Base-by-base conservation (phyloP, 129 eudicot species). In the Flaveria ramosissima region DNA sequence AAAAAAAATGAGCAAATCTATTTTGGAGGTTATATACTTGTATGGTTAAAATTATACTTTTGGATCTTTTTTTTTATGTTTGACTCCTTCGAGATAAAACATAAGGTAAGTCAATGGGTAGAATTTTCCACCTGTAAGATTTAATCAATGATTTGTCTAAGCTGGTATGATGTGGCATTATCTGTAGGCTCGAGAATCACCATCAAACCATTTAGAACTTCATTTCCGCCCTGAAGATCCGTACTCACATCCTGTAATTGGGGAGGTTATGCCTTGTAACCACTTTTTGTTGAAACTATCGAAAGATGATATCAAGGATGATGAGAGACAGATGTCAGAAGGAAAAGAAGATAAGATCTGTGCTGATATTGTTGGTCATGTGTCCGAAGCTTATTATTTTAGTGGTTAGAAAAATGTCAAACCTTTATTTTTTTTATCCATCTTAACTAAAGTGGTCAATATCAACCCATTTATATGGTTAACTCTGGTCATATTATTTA, bases 211-310 rank as follows among this genome's bases (percentile, higher is more conserved):
- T 64, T 70, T 94, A 77, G 96, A 94, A 84, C 93, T 94, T 50
- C 88, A 57, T 79, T 94, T 91, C 80, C 98, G 97, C 45, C 98
- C 98, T 12, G 98, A 91, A 83, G 98, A 94, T 88, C 98, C 97
- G 0, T 91, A 84, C 77, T 94, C 98, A 20, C 98, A 91, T 83
- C 98, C 98, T 39, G 87, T 84, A 42, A 67, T 73, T 74, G 98
- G 97, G 55, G 88, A 84, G 67, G 86, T 75, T 82, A 41, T 48
- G n/a, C 77, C 83, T 14, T 87, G 93, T 69, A 89, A 85, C 64
- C 86, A 82, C 56, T 94, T 89, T 65, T 52, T 94, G 61, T 83
- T 91, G 77, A 94, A 77, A 76, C 83, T 94, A 79, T 89, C 93
- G 21, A 89, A 80, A 78, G 84, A 41, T 36, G 82, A 85, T 57